Percentiles rank a stretch among this genome's conserved stretches.
Evolutionary conservation across 2,329 filamentous ascomycete genomes (phyloP).

Genomic region (Nemania abortiva): DNA sequence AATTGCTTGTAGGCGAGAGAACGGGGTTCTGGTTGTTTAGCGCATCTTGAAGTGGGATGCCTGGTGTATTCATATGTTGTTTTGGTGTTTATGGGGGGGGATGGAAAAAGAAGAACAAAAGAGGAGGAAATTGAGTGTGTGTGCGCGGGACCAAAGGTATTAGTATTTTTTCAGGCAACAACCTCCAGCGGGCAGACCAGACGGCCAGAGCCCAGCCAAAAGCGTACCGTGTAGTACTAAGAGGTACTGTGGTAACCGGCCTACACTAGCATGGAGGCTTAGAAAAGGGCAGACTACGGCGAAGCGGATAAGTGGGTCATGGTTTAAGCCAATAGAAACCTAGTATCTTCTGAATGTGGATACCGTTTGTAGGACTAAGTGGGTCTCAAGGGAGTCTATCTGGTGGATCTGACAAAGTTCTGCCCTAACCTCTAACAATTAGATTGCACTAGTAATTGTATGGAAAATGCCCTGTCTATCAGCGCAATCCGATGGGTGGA

Average conservation of each 20-base stretch:
- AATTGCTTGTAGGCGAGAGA: constrained; percentile 53
- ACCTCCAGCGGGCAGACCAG: constrained; percentile 25
- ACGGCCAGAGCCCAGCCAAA: constrained; percentile 7
- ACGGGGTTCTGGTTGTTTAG: constrained; percentile 59
- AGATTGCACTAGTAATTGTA: constrained; percentile 29
- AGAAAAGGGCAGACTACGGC: constrained; percentile 30
- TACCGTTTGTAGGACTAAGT: constrained; percentile 13
- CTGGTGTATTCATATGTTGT: constrained; percentile 48
- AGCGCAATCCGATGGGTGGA: constrained; percentile 40
- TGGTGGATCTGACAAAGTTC: constrained; percentile 41
- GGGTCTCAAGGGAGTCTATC: constrained; percentile 19
- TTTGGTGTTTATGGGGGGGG: constrained; percentile 52
- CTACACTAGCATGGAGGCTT: not conserved
- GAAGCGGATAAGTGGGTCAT: constrained; percentile 11
- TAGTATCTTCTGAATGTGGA: not conserved
- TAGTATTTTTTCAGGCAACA: constrained; percentile 53
- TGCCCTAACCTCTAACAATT: constrained; percentile 46
- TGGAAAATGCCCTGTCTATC: constrained; percentile 21
- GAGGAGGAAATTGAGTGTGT: constrained; percentile 41
- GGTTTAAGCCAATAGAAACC: constrained; percentile 8
- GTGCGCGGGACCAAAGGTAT: constrained; percentile 43
- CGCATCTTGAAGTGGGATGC: constrained; percentile 66
- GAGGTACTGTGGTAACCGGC: not conserved
- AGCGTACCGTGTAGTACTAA: constrained; percentile 5
- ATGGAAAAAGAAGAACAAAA: constrained; percentile 53